phyloP scores from a whole-genome alignment of 2,329 filamentous ascomycete species.

The Macrophomina phaseolina region DNA sequence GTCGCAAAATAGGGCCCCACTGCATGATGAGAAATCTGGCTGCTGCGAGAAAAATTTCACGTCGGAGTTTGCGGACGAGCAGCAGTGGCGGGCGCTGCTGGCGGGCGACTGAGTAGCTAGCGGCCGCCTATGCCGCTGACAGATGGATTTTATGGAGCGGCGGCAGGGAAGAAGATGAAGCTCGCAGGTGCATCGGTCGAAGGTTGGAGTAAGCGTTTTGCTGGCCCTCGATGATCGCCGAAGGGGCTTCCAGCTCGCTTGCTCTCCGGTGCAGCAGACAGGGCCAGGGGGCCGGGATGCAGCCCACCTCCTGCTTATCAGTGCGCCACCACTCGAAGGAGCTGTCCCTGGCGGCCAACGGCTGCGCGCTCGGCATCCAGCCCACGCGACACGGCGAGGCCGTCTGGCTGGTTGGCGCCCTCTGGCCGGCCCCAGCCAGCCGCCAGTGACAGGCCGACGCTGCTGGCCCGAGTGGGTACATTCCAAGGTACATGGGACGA shows the following conservation, averaged over 20 bases:
- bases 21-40: constrained; percentile 1
- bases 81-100: constrained; percentile 6
- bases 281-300: background rate
- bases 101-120: constrained; percentile 16
- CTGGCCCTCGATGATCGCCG: constrained; percentile 23
- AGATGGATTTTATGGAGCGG: constrained; percentile 21
- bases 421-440: constrained; percentile 2
- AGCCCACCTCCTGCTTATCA: constrained; percentile 18
- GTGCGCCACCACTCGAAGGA: constrained; percentile 8
- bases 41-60: constrained; percentile 8
- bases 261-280: background rate
- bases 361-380: constrained; percentile 17
- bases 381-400: constrained; percentile 4
- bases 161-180: constrained; percentile 6
- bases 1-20: constrained; percentile 8
- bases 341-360: background rate
- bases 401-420: background rate
- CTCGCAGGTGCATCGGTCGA: constrained; percentile 11
- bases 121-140: constrained; percentile 23
- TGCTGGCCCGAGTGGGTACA: constrained; percentile 8
- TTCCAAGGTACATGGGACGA: constrained; percentile 2
- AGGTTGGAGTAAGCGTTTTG: constrained; percentile 27
- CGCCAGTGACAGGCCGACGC: background rate
- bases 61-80: background rate
- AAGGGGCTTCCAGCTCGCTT: constrained; percentile 19